phyloP scores from a whole-genome alignment of 2,329 filamentous ascomycete genomes.

The Alternaria alternata region DNA sequence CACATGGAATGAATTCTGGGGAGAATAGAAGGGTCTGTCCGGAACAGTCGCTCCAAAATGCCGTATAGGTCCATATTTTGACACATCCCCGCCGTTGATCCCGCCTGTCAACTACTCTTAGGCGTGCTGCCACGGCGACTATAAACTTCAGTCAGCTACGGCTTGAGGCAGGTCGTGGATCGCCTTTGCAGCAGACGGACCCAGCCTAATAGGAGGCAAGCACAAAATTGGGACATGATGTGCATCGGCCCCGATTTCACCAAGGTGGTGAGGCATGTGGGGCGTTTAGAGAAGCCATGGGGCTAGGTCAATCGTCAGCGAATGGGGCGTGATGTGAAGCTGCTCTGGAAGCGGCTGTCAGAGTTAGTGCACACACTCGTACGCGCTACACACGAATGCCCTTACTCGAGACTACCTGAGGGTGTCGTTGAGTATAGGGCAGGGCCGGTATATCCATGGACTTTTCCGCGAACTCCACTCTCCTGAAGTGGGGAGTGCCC shows the following conservation, averaged over 20 bases:
- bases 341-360: slow-evolving; percentile 30
- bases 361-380: slow-evolving; percentile 26
- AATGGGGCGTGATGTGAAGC: slow-evolving; percentile 5
- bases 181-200: slow-evolving; percentile 42
- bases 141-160: slow-evolving; percentile 22
- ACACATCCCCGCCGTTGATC: slow-evolving; percentile 44
- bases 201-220: slow-evolving; percentile 19
- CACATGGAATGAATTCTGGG: slow-evolving; percentile 27
- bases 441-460: slow-evolving; percentile 33
- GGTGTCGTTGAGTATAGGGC: slow-evolving; percentile 41
- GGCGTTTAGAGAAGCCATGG: slow-evolving; percentile 23
- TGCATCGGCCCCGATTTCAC: slow-evolving; percentile 21
- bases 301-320: slow-evolving; percentile 14
- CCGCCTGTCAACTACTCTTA: slow-evolving; percentile 35
- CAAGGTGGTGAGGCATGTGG: slow-evolving; percentile 33
- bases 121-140: slow-evolving; percentile 24
- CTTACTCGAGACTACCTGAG: slow-evolving; percentile 35
- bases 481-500: slow-evolving; percentile 42
- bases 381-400: slow-evolving; percentile 35
- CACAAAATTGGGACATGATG: slow-evolving; percentile 30
- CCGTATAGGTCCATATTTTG: slow-evolving; percentile 31
- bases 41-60: slow-evolving; percentile 28
- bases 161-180: slow-evolving; percentile 31
- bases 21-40: slow-evolving; percentile 20
- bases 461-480: slow-evolving; percentile 19